These are phyloP conservation scores for Grosmannia serpens DNA, from an alignment of 2,329 filamentous ascomycete species.

Conservation along the genomic window DNA sequence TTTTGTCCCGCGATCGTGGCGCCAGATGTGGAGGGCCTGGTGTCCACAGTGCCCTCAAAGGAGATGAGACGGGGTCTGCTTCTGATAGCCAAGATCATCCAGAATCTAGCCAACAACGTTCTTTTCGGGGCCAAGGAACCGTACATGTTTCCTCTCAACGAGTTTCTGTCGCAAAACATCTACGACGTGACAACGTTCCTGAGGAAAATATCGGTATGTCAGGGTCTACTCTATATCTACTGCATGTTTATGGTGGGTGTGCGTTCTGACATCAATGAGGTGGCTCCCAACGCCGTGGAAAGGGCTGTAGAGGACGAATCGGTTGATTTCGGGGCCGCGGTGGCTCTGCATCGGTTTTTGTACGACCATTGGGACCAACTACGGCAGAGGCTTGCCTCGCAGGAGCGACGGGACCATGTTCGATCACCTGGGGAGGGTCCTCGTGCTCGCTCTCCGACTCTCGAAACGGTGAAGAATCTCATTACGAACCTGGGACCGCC, in stretches of 20 bases:
- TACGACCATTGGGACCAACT: constrained; percentile 65
- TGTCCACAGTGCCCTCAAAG: constrained; percentile 48
- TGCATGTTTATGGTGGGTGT: neutral
- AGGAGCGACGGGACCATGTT: constrained; percentile 45
- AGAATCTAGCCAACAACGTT: constrained; percentile 62
- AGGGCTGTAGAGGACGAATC: constrained; percentile 31
- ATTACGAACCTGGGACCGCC: constrained; percentile 57
- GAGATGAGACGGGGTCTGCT: constrained; percentile 58
- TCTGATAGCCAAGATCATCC: constrained; percentile 59
- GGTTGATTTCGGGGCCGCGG: constrained; percentile 61
- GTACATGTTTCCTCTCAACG: constrained; percentile 61
- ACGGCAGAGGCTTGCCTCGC: constrained; percentile 48
- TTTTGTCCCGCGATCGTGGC: constrained; percentile 64
- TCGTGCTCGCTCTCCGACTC: constrained; percentile 41
- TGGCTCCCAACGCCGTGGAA: constrained; percentile 36
- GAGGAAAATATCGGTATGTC: constrained; percentile 51
- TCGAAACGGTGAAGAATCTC: constrained; percentile 48
- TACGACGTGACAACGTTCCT: constrained; percentile 56
- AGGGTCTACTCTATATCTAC: neutral
- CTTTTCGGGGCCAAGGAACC: constrained; percentile 61
- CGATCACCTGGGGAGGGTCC: constrained; percentile 41
- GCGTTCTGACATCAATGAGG: constrained; percentile 20
- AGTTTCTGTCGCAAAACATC: constrained; percentile 57
- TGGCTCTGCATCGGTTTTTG: constrained; percentile 55
- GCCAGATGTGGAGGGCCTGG: constrained; percentile 56